A percentile compares a stretch with the other conserved stretches of the same genome.
Evolutionary conservation across 495 filamentous ascomycete genomes (phyloP).

Genomic region (Daldinia caldariorum): DNA sequence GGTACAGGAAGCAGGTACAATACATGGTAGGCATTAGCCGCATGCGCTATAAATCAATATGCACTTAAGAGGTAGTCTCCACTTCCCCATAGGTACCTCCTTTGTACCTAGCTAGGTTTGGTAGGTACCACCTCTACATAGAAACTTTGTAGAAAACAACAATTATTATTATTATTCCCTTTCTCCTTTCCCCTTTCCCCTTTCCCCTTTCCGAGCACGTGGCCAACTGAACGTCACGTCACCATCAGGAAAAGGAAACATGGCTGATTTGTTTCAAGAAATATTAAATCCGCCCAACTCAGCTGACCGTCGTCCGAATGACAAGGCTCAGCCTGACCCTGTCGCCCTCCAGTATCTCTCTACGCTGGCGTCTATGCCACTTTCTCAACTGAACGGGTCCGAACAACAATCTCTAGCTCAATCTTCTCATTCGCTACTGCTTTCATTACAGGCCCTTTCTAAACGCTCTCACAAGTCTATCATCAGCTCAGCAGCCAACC

Average conservation of each 20-base stretch:
- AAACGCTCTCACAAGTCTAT: constrained; percentile 92
- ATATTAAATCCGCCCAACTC: constrained; percentile 60
- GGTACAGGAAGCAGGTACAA: constrained; percentile 1
- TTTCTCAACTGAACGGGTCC: constrained; percentile 73
- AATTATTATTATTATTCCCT: neutral
- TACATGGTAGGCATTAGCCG: no score
- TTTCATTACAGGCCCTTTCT: constrained; percentile 87
- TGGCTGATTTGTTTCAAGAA: constrained; percentile 78
- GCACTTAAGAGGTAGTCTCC: neutral
- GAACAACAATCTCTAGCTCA: constrained; percentile 86
- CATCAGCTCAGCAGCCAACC: constrained; percentile 79
- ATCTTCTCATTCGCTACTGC: constrained; percentile 79
- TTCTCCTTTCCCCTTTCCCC: no score
- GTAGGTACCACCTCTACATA: no score
- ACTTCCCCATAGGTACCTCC: no score
- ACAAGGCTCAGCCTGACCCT: constrained; percentile 68
- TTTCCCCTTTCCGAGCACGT: neutral
- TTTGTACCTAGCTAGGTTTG: no score
- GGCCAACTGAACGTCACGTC: neutral
- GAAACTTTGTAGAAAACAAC: constrained; percentile 1
- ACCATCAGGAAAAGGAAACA: constrained; percentile 41
- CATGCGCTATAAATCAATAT: neutral
- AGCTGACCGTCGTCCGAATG: constrained; percentile 52
- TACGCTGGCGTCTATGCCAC: constrained; percentile 79
- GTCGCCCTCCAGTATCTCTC: constrained; percentile 84